phyloP scores from a whole-genome alignment of 345 rosid species.

The Capsella bursapastoris region DNA sequence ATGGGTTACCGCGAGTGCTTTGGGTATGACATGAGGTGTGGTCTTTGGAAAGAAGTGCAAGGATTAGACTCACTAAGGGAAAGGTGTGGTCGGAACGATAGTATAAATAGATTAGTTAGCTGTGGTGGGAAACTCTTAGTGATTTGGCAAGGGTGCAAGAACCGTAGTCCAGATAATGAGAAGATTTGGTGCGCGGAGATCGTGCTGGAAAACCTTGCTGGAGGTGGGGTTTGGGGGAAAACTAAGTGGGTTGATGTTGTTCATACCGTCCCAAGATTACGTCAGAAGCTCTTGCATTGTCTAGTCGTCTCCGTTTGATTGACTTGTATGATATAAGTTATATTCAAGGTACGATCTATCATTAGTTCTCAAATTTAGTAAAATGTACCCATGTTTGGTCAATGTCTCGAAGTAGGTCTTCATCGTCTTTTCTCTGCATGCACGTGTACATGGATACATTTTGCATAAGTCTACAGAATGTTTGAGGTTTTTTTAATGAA shows the following conservation, averaged over 20 bases:
- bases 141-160: not conserved
- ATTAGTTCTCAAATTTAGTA: no score
- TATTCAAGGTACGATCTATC: not conserved
- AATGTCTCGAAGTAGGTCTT: no score
- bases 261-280: not conserved
- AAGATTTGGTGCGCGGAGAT: not conserved
- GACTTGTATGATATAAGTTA: not conserved
- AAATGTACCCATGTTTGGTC: no score
- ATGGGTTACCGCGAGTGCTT: no score
- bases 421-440: no score
- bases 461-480: not conserved
- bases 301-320: conserved; percentile 1
- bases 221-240: not conserved
- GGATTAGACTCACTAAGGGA: not conserved
- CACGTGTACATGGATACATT: not conserved
- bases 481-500: not conserved
- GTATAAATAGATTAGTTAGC: no score
- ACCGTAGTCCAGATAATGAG: no score
- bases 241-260: not conserved
- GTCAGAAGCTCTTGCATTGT: not conserved
- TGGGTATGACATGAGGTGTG: not conserved
- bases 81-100: no score
- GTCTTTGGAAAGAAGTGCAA: not conserved
- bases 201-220: not conserved
- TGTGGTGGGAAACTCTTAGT: not conserved